A percentile compares a stretch with the other conserved stretches of the same genome.
These are phyloP conservation scores for Paramecium sexaurelia DNA, from an alignment of 73 alveolate genomes.

Conservation along the genomic window DNA sequence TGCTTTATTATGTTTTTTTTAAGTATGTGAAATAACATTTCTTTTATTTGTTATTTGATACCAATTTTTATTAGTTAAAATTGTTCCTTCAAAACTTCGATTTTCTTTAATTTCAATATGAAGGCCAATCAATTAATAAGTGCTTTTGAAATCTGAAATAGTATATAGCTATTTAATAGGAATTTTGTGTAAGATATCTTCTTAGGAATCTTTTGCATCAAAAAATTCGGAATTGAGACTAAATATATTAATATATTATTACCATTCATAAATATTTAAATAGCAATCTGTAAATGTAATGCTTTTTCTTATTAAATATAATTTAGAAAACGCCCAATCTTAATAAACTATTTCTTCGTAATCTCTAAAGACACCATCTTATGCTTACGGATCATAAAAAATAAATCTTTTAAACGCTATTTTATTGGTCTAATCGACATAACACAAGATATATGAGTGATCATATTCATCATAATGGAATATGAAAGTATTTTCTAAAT, in stretches of 20 bases:
- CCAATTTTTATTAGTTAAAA: not conserved
- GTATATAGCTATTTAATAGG: not conserved
- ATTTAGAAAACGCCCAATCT: not conserved
- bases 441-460: not conserved
- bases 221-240: not conserved
- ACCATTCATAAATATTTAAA: not conserved
- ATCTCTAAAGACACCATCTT: not conserved
- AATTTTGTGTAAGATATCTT: not conserved
- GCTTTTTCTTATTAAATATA: not conserved
- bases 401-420: not conserved
- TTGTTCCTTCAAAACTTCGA: not conserved
- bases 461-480: not conserved
- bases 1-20: not conserved
- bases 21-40: not conserved
- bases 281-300: not conserved
- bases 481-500: not conserved
- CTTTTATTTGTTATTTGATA: not conserved
- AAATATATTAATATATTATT: not conserved
- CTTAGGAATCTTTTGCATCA: not conserved
- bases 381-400: not conserved
- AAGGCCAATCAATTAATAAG: not conserved
- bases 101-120: not conserved
- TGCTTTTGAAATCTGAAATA: not conserved
- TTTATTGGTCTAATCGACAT: not conserved
- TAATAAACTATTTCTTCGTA: not conserved